A percentile compares a stretch with the other conserved stretches of the same genome.
Evolutionary conservation across 1,139 yeast species (phyloP).

Genomic region (Lodderomyces beijingensis): DNA sequence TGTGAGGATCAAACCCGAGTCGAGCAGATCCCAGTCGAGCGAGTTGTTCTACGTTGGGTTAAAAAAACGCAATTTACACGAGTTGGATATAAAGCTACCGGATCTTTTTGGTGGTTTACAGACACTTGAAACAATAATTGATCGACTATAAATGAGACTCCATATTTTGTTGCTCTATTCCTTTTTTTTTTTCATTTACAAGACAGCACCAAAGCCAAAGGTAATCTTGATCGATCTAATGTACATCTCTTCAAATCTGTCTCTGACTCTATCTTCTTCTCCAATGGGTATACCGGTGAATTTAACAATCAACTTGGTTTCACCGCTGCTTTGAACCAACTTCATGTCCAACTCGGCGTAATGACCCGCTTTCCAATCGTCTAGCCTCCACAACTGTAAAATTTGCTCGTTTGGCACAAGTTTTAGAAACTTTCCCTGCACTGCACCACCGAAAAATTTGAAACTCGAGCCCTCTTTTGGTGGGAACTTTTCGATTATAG

Average conservation of each 20-base stretch:
- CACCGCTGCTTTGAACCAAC: slow-evolving; percentile 73
- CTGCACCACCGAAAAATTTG: slow-evolving; percentile 84
- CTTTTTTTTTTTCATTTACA: slow-evolving; percentile 24
- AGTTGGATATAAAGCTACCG: slow-evolving; percentile 1
- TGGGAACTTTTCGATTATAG: slow-evolving; percentile 48
- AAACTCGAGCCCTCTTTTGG: slow-evolving; percentile 61
- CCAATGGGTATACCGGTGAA: slow-evolving; percentile 95
- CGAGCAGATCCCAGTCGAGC: slow-evolving; percentile 38
- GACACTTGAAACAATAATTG: background rate
- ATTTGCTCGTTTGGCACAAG: slow-evolving; percentile 57
- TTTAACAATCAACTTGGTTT: slow-evolving; percentile 73
- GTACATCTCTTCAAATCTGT: slow-evolving; percentile 85
- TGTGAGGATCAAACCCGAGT: slow-evolving; percentile 29
- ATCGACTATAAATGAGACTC: background rate
- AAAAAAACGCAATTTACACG: slow-evolving; percentile 13
- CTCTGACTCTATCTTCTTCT: slow-evolving; percentile 86
- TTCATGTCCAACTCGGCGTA: slow-evolving; percentile 63
- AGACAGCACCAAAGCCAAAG: slow-evolving; percentile 89
- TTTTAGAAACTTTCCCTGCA: slow-evolving; percentile 62
- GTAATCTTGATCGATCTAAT: slow-evolving; percentile 83
- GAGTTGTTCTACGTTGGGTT: slow-evolving; percentile 36
- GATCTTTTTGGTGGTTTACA: slow-evolving; percentile 5
- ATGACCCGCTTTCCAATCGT: slow-evolving; percentile 84
- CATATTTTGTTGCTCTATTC: background rate
- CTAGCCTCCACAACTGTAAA: slow-evolving; percentile 79